Evolutionary conservation across 1,284 basidiomycete genomes (phyloP).

Genomic region (Fistulina hepatica): DNA sequence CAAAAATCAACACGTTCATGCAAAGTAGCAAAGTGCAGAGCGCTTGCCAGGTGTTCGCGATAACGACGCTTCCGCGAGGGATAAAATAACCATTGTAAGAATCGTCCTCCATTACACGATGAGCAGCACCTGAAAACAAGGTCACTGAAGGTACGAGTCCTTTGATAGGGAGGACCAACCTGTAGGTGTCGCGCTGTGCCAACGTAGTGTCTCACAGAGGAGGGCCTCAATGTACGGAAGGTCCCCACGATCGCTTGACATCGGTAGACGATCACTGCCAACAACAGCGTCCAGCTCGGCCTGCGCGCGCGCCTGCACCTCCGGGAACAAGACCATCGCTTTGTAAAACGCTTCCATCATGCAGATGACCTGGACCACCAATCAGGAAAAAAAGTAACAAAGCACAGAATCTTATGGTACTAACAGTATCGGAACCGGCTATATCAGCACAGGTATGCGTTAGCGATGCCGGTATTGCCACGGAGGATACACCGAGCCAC

Average conservation of each 20-base stretch:
- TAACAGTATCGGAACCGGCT: too few species aligned
- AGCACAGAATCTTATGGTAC: too few species aligned
- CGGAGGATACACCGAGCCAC: too few species aligned
- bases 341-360: conserved; percentile 38
- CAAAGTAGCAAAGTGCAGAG: neutral
- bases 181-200: conserved; percentile 14
- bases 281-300: conserved; percentile 51
- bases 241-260: conserved; percentile 43
- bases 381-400: too few species aligned
- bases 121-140: conserved; percentile 24
- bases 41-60: conserved; percentile 21
- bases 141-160: too few species aligned
- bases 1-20: conserved; percentile 20
- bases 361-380: conserved; percentile 10
- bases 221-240: conserved; percentile 54
- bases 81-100: conserved; percentile 26
- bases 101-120: conserved; percentile 26
- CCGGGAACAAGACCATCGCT: conserved; percentile 41
- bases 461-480: too few species aligned
- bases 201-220: conserved; percentile 35
- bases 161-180: conserved; percentile 7
- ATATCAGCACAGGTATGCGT: too few species aligned
- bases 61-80: conserved; percentile 25
- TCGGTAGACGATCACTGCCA: conserved; percentile 49
- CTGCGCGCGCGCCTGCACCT: conserved; percentile 42